Conservation (phyloP, 257 asterid genomes). For the Vinca minor region DNA sequence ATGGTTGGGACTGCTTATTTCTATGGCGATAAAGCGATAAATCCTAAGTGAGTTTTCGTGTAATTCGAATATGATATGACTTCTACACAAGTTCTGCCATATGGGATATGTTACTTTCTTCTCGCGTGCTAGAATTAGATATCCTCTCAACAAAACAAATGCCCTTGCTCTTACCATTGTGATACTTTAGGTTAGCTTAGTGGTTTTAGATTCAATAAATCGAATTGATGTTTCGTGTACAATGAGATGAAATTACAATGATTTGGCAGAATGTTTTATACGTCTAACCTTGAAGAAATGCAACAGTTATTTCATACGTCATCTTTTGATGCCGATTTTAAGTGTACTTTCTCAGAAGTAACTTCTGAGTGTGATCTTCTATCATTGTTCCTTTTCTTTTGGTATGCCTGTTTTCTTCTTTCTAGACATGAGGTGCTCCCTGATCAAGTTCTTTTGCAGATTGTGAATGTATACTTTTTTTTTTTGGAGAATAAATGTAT, state of each 20-base stretch:
- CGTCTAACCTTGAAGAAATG: background rate
- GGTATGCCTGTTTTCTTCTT: background rate
- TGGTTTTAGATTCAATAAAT: background rate
- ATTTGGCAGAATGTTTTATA: background rate
- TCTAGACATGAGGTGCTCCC: background rate
- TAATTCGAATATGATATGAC: background rate
- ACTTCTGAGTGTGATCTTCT: background rate
- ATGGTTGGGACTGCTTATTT: conserved; percentile 95
- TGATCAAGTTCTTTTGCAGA: background rate
- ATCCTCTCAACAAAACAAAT: background rate
- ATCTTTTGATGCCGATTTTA: background rate
- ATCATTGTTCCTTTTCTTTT: background rate
- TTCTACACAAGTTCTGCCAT: background rate
- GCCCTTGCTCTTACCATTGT: background rate
- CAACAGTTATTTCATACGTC: background rate
- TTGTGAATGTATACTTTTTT: too few relatives aligned
- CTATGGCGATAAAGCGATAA: conserved; percentile 68
- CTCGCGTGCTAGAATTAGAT: background rate
- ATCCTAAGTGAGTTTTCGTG: conserved; percentile 13
- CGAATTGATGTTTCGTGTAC: background rate
- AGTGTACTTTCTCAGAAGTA: background rate
- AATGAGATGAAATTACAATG: background rate
- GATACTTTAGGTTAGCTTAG: background rate
- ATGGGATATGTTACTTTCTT: background rate
- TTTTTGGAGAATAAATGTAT: background rate